Conservation (phyloP, 257 asterid genomes). For the Ocimum tenuiflorum region DNA sequence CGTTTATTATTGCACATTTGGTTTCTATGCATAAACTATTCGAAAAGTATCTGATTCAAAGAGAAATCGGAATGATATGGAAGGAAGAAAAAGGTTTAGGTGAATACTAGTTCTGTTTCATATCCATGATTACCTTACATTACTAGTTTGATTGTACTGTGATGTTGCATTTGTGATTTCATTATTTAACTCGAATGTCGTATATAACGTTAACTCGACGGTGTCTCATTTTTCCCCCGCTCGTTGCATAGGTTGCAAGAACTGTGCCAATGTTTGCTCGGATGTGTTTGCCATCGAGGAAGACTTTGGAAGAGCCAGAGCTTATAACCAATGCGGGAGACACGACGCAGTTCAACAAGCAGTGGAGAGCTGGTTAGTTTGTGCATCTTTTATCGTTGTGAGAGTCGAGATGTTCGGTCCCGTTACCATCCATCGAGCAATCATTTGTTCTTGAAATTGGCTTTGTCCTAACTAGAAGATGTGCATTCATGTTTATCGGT, state of each 20-base stretch:
- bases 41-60: too few species aligned
- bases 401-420: not conserved
- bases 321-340: slow-evolving; percentile 59
- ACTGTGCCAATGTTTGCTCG: slow-evolving; percentile 81
- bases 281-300: slow-evolving; percentile 80
- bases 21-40: too few species aligned
- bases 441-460: too few species aligned
- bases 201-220: not conserved
- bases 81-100: too few species aligned
- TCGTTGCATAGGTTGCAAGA: slow-evolving; percentile 71
- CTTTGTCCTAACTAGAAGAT: too few species aligned
- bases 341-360: slow-evolving; percentile 74
- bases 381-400: not conserved
- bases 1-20: not conserved
- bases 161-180: too few species aligned
- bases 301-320: slow-evolving; percentile 98
- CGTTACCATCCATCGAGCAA: not conserved
- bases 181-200: too few species aligned
- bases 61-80: too few species aligned
- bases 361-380: slow-evolving; percentile 80
- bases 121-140: too few species aligned
- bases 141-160: too few species aligned
- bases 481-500: too few species aligned
- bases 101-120: too few species aligned
- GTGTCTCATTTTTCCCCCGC: not conserved